A percentile compares a stretch with the other conserved stretches of the same genome.
Conservation (phyloP, 1,284 basidiomycete species). For the Pseudozyma sp. region DNA sequence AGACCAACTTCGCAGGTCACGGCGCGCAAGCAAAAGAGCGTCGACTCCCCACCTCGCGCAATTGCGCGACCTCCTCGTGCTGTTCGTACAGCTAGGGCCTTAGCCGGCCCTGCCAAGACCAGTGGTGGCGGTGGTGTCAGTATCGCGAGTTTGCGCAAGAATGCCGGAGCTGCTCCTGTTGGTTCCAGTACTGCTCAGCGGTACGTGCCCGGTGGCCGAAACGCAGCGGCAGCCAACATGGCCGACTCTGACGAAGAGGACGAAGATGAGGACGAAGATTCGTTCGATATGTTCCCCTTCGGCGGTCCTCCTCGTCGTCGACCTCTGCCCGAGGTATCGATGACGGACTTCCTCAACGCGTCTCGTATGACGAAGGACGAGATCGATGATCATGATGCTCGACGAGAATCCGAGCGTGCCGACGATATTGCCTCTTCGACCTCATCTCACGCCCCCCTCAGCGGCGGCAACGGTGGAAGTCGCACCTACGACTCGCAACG, state of each 20-base stretch:
- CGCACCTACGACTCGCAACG: conserved; percentile 1
- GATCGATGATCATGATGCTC: conserved; percentile 29
- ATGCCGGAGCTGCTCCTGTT: neutral
- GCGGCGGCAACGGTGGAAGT: neutral
- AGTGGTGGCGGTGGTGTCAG: conserved; percentile 20
- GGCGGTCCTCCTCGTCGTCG: neutral
- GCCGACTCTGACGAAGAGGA: conserved; percentile 5
- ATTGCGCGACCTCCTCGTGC: conserved; percentile 13
- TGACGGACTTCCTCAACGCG: conserved; percentile 47
- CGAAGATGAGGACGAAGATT: conserved; percentile 30
- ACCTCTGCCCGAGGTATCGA: conserved; percentile 25
- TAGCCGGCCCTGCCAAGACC: neutral
- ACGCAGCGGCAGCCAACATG: conserved; percentile 1
- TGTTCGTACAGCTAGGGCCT: neutral
- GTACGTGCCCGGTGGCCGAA: conserved; percentile 8
- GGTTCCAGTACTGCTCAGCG: conserved; percentile 8
- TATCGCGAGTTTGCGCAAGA: conserved; percentile 45
- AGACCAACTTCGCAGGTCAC: conserved; percentile 1
- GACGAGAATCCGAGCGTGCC: conserved; percentile 15
- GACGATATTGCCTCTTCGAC: conserved; percentile 4
- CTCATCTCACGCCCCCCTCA: conserved; percentile 17
- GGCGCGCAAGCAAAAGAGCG: neutral
- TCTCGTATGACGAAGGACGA: conserved; percentile 43
- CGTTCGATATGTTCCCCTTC: conserved; percentile 24
- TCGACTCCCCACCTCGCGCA: neutral